A percentile compares a stretch with the other conserved stretches of the same genome.
Conservation (phyloP, 2,329 filamentous ascomycete species). For the Cyphellophora europaea region DNA sequence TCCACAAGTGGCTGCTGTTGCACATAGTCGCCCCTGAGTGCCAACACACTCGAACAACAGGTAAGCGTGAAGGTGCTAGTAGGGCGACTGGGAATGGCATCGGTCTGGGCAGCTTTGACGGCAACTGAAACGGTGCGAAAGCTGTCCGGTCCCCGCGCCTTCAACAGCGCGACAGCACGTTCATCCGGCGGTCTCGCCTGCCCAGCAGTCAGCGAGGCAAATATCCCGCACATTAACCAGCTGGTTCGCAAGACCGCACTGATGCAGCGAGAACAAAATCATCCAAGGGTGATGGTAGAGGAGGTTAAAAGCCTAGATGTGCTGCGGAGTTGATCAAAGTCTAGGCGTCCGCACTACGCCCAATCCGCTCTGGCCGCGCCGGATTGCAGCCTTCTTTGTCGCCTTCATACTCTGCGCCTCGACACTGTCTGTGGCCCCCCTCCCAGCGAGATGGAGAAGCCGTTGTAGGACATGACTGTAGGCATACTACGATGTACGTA, state of each 20-base stretch:
- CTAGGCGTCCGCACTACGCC: too few species aligned
- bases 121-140: constrained; percentile 23
- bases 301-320: too few species aligned
- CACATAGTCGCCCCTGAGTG: constrained; percentile 67
- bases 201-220: constrained; percentile 34
- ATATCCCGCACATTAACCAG: constrained; percentile 52
- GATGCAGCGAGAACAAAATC: too few species aligned
- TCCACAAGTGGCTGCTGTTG: constrained; percentile 65
- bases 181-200: constrained; percentile 43
- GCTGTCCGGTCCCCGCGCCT: constrained; percentile 36
- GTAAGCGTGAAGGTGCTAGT: constrained; percentile 36
- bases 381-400: too few species aligned
- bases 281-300: too few species aligned
- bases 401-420: too few species aligned
- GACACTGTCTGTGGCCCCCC: too few species aligned
- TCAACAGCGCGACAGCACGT: constrained; percentile 25
- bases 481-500: too few species aligned
- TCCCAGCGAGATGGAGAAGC: too few species aligned
- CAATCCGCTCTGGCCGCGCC: too few species aligned
- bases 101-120: neutral
- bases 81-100: neutral
- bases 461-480: too few species aligned
- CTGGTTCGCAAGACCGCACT: constrained; percentile 18
- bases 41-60: constrained; percentile 79
- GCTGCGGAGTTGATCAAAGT: too few species aligned